Conservation (phyloP, 768 basidiomycete species). For the Mycena maculata region DNA sequence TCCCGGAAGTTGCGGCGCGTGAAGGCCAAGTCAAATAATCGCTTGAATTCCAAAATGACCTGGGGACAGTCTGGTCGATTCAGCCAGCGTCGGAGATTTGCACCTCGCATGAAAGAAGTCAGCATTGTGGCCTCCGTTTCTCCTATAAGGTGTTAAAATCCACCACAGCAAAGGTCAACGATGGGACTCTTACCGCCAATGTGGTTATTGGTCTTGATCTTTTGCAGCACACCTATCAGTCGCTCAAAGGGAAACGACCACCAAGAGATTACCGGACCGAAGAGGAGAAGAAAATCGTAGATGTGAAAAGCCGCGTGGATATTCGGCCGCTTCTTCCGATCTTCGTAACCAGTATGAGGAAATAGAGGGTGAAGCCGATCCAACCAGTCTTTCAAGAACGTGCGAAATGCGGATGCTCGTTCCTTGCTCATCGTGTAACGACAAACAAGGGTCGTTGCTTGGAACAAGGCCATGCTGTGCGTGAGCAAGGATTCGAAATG, state of each 20-base stretch:
- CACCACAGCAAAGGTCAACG: neutral
- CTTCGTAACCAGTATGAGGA: constrained; percentile 37
- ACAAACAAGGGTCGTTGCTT: constrained; percentile 11
- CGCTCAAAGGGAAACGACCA: too few relatives aligned
- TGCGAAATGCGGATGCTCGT: neutral
- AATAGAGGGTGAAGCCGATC: constrained; percentile 33
- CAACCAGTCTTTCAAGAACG: constrained; percentile 39
- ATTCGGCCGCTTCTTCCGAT: constrained; percentile 1
- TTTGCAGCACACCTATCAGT: too few relatives aligned
- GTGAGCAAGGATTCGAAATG: constrained; percentile 29
- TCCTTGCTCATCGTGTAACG: constrained; percentile 3
- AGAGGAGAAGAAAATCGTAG: constrained; percentile 47
- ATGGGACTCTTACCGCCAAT: constrained; percentile 33
- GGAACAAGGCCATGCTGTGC: constrained; percentile 44
- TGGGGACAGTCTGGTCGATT: constrained; percentile 32
- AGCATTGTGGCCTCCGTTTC: constrained; percentile 25
- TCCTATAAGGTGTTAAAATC: neutral
- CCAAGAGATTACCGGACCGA: too few relatives aligned
- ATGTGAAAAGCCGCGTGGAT: constrained; percentile 43
- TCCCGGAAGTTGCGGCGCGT: neutral
- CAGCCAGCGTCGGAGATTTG: constrained; percentile 36
- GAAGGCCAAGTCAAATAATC: constrained; percentile 25
- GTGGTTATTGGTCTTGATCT: constrained; percentile 50
- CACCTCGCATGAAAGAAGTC: constrained; percentile 25
- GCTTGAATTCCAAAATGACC: constrained; percentile 19